Conservation (phyloP, 257 asterid genomes). For the Primulina tabacum region DNA sequence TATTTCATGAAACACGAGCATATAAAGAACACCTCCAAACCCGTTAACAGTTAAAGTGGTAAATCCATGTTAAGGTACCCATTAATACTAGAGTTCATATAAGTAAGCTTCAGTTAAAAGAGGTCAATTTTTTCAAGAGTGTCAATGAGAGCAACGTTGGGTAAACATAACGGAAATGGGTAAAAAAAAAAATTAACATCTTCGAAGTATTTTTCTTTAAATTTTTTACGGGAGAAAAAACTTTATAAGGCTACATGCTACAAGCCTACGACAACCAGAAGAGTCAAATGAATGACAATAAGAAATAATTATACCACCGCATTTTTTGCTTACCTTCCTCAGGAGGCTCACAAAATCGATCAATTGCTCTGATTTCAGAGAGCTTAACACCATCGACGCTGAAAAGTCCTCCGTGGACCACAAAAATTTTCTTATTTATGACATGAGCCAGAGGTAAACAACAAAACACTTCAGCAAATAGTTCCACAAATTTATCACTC, state of each 20-base stretch:
- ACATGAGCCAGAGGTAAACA: constrained; percentile 94
- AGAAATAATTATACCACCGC: constrained; percentile 14
- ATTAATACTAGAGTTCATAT: not conserved
- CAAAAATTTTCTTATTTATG: constrained; percentile 72
- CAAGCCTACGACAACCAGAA: constrained; percentile 6
- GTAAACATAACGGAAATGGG: not conserved
- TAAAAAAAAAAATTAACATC: too few species aligned
- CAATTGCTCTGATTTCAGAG: constrained; percentile 79
- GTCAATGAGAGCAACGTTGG: not conserved
- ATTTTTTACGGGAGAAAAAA: too few species aligned
- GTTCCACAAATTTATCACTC: constrained; percentile 82
- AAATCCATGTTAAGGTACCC: not conserved
- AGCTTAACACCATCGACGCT: constrained; percentile 97
- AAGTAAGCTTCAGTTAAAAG: not conserved
- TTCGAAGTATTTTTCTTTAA: not conserved
- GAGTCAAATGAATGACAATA: constrained; percentile 6
- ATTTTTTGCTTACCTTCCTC: constrained; percentile 77
- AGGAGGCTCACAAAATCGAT: constrained; percentile 97
- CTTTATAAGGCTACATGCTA: not conserved
- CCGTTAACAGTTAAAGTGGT: not conserved
- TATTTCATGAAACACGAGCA: not conserved
- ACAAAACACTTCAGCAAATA: constrained; percentile 97
- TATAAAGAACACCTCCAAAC: not conserved
- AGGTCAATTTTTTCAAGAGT: not conserved
- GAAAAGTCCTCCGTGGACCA: constrained; percentile 99